Conservation (phyloP, 257 asterid genomes). For the Ophiorrhiza pumila region DNA sequence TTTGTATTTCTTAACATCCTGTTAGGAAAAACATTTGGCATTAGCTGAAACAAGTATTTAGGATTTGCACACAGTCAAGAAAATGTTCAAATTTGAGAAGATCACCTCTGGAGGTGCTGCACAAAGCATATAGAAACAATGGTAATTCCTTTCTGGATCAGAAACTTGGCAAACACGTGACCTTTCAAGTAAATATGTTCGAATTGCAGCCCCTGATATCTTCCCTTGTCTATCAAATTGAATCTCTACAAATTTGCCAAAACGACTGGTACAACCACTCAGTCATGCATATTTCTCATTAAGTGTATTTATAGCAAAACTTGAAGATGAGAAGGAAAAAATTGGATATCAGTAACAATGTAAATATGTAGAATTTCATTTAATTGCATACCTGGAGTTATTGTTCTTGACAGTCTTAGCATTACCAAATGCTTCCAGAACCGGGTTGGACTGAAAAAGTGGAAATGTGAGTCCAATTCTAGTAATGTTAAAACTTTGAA, state of each 20-base stretch:
- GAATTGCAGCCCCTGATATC: conserved; percentile 96
- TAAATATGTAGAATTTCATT: conserved; percentile 16
- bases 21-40: conserved; percentile 19
- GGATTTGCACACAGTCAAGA: neutral
- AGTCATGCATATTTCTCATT: conserved; percentile 40
- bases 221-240: conserved; percentile 87
- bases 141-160: conserved; percentile 94
- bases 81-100: conserved; percentile 7
- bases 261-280: conserved; percentile 77
- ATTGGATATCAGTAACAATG: neutral
- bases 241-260: conserved; percentile 95
- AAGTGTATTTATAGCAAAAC: conserved; percentile 28
- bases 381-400: conserved; percentile 68
- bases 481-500: conserved; percentile 4
- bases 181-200: conserved; percentile 92
- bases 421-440: conserved; percentile 94
- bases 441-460: conserved; percentile 80
- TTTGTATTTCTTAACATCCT: conserved; percentile 72
- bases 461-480: conserved; percentile 17
- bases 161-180: conserved; percentile 96
- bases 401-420: conserved; percentile 93
- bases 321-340: neutral
- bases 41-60: conserved; percentile 19
- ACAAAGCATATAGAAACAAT: conserved; percentile 94
- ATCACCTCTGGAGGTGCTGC: conserved; percentile 96